Evolutionary conservation across 2,329 filamentous ascomycete genomes (phyloP).

Genomic region (Gliomastix tumulicola): DNA sequence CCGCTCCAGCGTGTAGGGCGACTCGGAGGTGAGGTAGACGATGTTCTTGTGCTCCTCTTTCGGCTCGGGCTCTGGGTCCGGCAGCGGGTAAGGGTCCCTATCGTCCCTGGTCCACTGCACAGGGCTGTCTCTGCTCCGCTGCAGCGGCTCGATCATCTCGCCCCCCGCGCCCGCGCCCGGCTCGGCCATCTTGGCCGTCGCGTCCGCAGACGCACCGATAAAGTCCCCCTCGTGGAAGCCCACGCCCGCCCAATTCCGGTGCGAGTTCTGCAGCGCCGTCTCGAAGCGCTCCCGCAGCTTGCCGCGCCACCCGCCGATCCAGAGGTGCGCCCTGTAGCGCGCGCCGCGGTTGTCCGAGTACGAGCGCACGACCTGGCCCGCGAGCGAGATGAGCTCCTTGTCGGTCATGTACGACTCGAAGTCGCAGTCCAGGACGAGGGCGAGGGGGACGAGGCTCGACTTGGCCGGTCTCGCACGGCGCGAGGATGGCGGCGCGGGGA

Average conservation of each 20-base stretch:
- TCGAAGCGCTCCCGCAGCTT: constrained; percentile 74
- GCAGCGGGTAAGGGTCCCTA: constrained; percentile 21
- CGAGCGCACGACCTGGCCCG: constrained; percentile 74
- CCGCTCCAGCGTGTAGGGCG: constrained; percentile 73
- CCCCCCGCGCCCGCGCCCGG: constrained; percentile 40
- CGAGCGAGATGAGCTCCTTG: constrained; percentile 76
- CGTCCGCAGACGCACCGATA: constrained; percentile 56
- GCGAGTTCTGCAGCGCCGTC: constrained; percentile 60
- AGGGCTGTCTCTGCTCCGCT: constrained; percentile 20
- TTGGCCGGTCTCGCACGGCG: too few relatives aligned
- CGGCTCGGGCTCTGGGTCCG: constrained; percentile 21
- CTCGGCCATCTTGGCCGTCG: constrained; percentile 58
- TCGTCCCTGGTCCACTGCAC: constrained; percentile 22
- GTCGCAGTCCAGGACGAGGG: constrained; percentile 82
- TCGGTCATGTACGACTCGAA: constrained; percentile 89
- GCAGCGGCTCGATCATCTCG: constrained; percentile 51
- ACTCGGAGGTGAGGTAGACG: constrained; percentile 88
- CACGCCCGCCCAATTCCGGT: constrained; percentile 74
- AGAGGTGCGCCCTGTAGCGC: constrained; percentile 62
- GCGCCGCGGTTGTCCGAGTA: constrained; percentile 82
- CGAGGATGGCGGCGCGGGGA: too few relatives aligned
- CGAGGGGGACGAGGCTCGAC: constrained; percentile 55
- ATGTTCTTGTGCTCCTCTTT: constrained; percentile 37
- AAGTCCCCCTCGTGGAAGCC: constrained; percentile 71
- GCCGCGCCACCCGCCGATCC: constrained; percentile 72